Evolutionary conservation across 129 eudicot species (phyloP).

Genomic region (Saposhnikovia divaricata): DNA sequence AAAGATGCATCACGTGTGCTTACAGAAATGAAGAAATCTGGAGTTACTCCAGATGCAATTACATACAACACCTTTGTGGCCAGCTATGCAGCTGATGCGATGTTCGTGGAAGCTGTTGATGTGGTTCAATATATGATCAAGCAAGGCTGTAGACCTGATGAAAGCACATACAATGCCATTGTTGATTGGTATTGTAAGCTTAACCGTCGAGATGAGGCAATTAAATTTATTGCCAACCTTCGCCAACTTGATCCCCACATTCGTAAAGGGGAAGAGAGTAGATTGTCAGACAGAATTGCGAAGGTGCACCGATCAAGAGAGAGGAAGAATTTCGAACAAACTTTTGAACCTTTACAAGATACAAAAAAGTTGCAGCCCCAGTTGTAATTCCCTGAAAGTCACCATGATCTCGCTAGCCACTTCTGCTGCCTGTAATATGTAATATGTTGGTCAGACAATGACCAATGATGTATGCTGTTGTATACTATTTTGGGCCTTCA

Average conservation of each 20-base stretch:
- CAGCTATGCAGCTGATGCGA: conserved; percentile 58
- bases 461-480: background rate
- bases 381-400: background rate
- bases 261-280: conserved; percentile 58
- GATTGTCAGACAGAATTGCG: conserved; percentile 28
- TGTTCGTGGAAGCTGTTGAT: conserved; percentile 79
- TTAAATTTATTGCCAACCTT: conserved; percentile 43
- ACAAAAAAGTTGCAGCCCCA: background rate
- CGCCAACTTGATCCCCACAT: conserved; percentile 58
- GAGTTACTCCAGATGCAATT: conserved; percentile 57
- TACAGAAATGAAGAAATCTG: conserved; percentile 52
- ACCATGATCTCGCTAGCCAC: background rate
- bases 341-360: background rate
- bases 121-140: conserved; percentile 76
- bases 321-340: background rate
- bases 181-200: conserved; percentile 79
- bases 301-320: background rate
- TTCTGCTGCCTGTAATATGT: conserved; percentile 2
- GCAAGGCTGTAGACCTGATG: conserved; percentile 73
- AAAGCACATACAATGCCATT: conserved; percentile 63
- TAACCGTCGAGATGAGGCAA: conserved; percentile 60
- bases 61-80: conserved; percentile 82
- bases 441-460: background rate
- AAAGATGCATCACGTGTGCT: conserved; percentile 71
- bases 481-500: background rate